Evolutionary conservation across 192 early-diverging fungal species (phyloP).

Genomic region (Chytriomyces sp.): DNA sequence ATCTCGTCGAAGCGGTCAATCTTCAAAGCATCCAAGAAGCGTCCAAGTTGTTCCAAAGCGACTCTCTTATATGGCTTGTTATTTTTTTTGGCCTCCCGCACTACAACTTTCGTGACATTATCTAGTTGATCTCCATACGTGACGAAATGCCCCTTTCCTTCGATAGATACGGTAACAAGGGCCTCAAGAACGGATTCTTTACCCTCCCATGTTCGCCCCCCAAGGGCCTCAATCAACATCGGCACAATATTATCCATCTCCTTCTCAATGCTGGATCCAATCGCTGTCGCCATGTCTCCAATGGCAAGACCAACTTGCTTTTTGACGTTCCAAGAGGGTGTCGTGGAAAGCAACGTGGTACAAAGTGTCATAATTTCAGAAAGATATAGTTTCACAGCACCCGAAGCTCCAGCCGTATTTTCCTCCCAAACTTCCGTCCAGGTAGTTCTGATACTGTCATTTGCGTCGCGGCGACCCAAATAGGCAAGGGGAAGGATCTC

Average conservation of each 20-base stretch:
- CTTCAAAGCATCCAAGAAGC: constrained; percentile 60
- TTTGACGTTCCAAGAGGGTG: constrained; percentile 77
- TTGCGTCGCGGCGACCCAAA: constrained; percentile 68
- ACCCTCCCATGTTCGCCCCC: constrained; percentile 78
- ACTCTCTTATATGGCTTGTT: constrained; percentile 71
- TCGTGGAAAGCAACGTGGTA: constrained; percentile 52
- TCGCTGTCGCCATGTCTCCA: constrained; percentile 59
- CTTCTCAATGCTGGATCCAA: constrained; percentile 46
- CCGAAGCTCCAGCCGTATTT: constrained; percentile 63
- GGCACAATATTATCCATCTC: constrained; percentile 56
- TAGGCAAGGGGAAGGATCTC: constrained; percentile 72
- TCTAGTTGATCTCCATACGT: constrained; percentile 40
- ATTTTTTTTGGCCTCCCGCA: constrained; percentile 76
- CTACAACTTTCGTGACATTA: constrained; percentile 50
- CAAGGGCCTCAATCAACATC: constrained; percentile 62
- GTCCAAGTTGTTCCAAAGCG: constrained; percentile 64
- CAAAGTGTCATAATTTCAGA: constrained; percentile 64
- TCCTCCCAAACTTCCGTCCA: constrained; percentile 83
- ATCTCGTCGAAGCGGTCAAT: constrained; percentile 63
- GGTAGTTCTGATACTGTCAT: constrained; percentile 52
- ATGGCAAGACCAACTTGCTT: constrained; percentile 70
- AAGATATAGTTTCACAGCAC: constrained; percentile 65
- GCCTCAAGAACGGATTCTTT: constrained; percentile 76
- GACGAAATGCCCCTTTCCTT: constrained; percentile 56
- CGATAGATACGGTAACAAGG: constrained; percentile 56